A percentile compares a stretch with the other conserved stretches of the same genome.
phyloP scores from a whole-genome alignment of 108 stramenopile species.

The Chaetoceros tenuissimus region DNA sequence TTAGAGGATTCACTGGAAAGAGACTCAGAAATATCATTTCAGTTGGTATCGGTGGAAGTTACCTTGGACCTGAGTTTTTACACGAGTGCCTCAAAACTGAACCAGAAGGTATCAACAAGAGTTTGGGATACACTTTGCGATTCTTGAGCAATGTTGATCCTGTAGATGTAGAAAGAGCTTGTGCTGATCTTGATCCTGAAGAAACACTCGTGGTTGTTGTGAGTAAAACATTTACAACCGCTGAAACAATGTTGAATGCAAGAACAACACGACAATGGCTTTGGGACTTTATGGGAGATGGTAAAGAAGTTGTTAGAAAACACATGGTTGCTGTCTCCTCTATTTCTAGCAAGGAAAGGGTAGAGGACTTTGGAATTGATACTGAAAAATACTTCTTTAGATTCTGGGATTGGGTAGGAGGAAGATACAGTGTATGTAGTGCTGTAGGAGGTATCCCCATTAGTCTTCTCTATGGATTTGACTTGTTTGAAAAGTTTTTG shows the following conservation, averaged over 20 bases:
- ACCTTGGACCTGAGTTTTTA: constrained; percentile 96
- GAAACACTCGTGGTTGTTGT: constrained; percentile 93
- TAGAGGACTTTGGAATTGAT: constrained; percentile 84
- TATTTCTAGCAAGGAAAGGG: constrained; percentile 57
- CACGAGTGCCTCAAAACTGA: constrained; percentile 95
- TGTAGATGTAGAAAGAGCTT: constrained; percentile 94
- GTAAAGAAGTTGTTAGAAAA: constrained; percentile 85
- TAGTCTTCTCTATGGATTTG: constrained; percentile 86
- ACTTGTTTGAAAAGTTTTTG: constrained; percentile 88
- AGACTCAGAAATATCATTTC: constrained; percentile 88
- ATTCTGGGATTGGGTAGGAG: constrained; percentile 98
- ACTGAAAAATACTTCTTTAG: constrained; percentile 84
- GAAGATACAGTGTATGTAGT: constrained; percentile 91
- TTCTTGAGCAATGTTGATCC: constrained; percentile 99
- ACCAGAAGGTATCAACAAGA: constrained; percentile 73
- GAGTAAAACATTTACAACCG: constrained; percentile 99
- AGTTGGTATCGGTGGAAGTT: constrained; percentile 98
- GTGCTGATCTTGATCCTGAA: constrained; percentile 86
- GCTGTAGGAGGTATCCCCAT: constrained; percentile 91
- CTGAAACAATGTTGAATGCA: constrained; percentile 99
- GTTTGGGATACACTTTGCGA: constrained; percentile 81
- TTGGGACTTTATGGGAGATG: constrained; percentile 89
- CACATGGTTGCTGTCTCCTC: constrained; percentile 95
- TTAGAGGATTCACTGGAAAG: constrained; percentile 95
- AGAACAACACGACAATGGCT: constrained; percentile 96